Conservation (phyloP, 257 asterid species). For the Coffea canephora region DNA sequence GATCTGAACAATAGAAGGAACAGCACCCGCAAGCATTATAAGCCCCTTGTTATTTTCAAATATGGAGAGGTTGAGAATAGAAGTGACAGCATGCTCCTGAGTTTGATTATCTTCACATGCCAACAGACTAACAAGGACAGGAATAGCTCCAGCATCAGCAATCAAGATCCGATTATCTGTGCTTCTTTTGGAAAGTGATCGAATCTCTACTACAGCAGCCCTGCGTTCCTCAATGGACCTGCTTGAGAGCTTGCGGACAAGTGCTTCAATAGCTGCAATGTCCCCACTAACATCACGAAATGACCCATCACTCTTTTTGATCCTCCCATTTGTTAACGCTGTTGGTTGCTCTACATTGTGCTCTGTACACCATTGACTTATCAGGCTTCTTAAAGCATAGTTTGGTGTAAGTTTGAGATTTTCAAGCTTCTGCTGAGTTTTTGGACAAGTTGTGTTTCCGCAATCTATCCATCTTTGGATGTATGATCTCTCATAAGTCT, state of each 20-base stretch:
- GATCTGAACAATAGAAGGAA: slow-evolving; percentile 86
- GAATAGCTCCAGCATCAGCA: slow-evolving; percentile 92
- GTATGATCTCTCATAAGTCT: slow-evolving; percentile 93
- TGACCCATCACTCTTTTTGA: slow-evolving; percentile 76
- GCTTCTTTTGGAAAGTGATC: slow-evolving; percentile 81
- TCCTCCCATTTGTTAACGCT: slow-evolving; percentile 48
- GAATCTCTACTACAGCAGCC: slow-evolving; percentile 75
- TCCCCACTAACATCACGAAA: slow-evolving; percentile 73
- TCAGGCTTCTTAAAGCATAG: slow-evolving; percentile 65
- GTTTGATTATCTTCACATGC: slow-evolving; percentile 58
- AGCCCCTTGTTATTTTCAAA: slow-evolving; percentile 71
- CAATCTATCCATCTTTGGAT: slow-evolving; percentile 95
- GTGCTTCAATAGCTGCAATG: slow-evolving; percentile 59
- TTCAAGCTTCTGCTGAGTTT: slow-evolving; percentile 85
- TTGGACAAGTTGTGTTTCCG: slow-evolving; percentile 91
- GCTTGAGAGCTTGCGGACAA: slow-evolving; percentile 69
- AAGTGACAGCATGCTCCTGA: slow-evolving; percentile 88
- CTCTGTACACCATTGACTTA: slow-evolving; percentile 76
- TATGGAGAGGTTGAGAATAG: slow-evolving; percentile 79
- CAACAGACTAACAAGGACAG: slow-evolving; percentile 62
- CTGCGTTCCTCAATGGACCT: slow-evolving; percentile 56
- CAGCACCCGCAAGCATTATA: slow-evolving; percentile 84
- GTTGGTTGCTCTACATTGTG: slow-evolving; percentile 67
- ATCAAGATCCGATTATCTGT: slow-evolving; percentile 86
- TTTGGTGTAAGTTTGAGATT: slow-evolving; percentile 88